Percentiles rank a stretch among this genome's conserved stretches.
phyloP scores from a whole-genome alignment of 805 yeast genomes.

The Myxozyma vanderwaltii region DNA sequence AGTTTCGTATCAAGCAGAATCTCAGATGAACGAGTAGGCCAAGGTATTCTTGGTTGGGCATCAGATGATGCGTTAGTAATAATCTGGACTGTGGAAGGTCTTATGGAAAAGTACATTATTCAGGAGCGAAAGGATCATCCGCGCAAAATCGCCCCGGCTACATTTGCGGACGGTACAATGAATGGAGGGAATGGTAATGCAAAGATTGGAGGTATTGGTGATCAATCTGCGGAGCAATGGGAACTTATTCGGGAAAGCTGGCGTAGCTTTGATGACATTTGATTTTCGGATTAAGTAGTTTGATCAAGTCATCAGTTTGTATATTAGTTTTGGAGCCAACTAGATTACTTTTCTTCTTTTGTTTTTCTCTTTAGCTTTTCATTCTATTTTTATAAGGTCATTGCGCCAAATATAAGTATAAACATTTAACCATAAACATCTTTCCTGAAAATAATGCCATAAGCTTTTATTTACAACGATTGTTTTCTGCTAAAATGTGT shows the following conservation, averaged over 20 bases:
- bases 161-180: slow-evolving; percentile 12
- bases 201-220: slow-evolving; percentile 32
- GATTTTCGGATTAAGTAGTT: not conserved
- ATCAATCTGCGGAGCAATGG: slow-evolving; percentile 47
- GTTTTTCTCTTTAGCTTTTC: no score
- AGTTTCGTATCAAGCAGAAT: slow-evolving; percentile 75
- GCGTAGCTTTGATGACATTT: slow-evolving; percentile 55
- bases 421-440: no score
- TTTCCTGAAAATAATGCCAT: not conserved
- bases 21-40: slow-evolving; percentile 39
- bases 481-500: not conserved
- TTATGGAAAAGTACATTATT: slow-evolving; percentile 85
- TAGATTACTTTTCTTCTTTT: no score
- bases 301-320: no score
- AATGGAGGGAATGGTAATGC: slow-evolving; percentile 15
- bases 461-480: not conserved
- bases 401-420: no score
- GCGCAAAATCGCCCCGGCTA: slow-evolving; percentile 12
- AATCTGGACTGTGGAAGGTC: slow-evolving; percentile 70
- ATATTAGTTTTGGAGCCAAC: no score
- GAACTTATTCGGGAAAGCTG: slow-evolving; percentile 70
- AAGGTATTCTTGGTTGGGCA: slow-evolving; percentile 71
- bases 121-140: slow-evolving; percentile 43
- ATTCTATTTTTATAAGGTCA: no score
- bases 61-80: slow-evolving; percentile 72